phyloP scores from a whole-genome alignment of 495 filamentous ascomycete species.

The Penicillium bovifimosum region DNA sequence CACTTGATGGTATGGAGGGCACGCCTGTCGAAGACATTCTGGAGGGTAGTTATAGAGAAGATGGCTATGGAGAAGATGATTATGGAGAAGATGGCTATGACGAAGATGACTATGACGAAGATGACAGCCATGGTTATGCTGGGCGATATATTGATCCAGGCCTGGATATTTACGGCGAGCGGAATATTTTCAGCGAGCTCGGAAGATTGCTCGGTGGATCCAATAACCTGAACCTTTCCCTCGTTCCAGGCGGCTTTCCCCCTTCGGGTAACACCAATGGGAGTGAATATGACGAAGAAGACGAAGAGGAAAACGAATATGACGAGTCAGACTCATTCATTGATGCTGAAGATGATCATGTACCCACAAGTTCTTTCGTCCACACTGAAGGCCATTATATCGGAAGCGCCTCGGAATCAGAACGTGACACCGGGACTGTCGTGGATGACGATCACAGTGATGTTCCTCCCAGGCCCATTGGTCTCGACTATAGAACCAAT shows the following conservation, averaged over 20 bases:
- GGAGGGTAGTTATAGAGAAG: too few species aligned
- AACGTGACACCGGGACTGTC: background rate
- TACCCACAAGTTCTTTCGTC: slow-evolving; percentile 1
- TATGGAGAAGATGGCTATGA: too few species aligned
- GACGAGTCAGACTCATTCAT: slow-evolving; percentile 40
- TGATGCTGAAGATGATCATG: slow-evolving; percentile 27
- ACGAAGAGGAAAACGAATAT: slow-evolving; percentile 33
- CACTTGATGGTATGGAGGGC: slow-evolving; percentile 22
- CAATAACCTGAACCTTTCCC: background rate
- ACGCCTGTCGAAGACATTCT: too few species aligned
- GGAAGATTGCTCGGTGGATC: background rate
- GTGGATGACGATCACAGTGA: background rate
- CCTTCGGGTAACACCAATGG: background rate
- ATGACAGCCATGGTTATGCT: too few species aligned
- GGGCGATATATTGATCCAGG: too few species aligned
- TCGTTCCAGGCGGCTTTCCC: background rate
- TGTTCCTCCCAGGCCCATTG: background rate
- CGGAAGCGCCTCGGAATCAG: background rate
- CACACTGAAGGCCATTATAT: background rate
- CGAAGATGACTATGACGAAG: too few species aligned
- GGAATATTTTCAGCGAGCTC: background rate
- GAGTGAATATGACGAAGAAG: slow-evolving; percentile 15
- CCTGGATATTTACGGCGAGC: too few species aligned
- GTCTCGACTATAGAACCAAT: background rate
- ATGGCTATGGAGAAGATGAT: slow-evolving; percentile 28